Evolutionary conservation across 129 eudicot genomes (phyloP), one percentile per base, ranked within the genome.

Genomic region (Artemisia tridentata): DNA sequence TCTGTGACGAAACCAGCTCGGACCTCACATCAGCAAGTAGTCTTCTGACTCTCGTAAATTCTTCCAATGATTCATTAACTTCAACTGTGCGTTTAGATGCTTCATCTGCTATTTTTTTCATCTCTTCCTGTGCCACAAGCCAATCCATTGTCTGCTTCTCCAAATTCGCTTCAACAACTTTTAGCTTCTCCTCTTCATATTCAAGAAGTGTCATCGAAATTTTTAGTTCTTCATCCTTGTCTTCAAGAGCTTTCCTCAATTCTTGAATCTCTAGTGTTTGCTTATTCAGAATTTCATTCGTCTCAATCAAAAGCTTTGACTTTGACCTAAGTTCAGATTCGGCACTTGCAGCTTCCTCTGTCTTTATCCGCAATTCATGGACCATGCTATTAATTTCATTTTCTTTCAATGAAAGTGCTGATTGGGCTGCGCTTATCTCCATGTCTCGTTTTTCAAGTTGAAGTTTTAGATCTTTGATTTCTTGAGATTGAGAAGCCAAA

Each of bases 61-160:
- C 98, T 72, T 84, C 80, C 60, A 80, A 2, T 20, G 84, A 72
- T 49, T 73, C 75, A 72, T 79, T 81, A 38, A 75, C 88, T 78
- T 81, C 90, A 34, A 65, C 79, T 0, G 58, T 49, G 20, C 72
- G 86, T 73, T 82, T 88, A 53, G 80, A 78, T 51, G 84, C 80
- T 69, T 82, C 84, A 19, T 75, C 83, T 52, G 78, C 83, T 50
- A 92, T 53, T 19, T 61, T 80, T 74, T 79, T 81, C 74, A 89
- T 60, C 75, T 92, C 92, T 77, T 87, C 86, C 18, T 81, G 86
- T 15, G 91, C 84, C 56, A 86, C 34, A 59, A 92, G 81, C 98
- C 98, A 92, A 53, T 81, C 86, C 82, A 72, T 76, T 0, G 98
- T 83, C 68, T 83, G 91, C 75, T 85, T 86, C 85, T 89, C 88